These are phyloP conservation scores for Entomophthora muscae DNA, from an alignment of 371 early-diverging fungal genomes.

Conservation along the genomic window DNA sequence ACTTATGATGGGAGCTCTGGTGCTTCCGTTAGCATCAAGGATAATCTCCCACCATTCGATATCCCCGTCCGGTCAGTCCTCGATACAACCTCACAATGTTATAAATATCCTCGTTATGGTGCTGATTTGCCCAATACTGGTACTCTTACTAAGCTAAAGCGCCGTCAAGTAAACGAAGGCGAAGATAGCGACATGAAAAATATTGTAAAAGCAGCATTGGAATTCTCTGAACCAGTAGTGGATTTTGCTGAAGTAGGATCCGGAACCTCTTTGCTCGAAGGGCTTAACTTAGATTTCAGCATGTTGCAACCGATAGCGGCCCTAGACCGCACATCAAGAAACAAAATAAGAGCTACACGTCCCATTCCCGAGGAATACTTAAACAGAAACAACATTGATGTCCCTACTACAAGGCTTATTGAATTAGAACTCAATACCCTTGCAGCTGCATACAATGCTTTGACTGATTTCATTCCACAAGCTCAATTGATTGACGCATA, in stretches of 20 bases:
- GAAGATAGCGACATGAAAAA: neutral
- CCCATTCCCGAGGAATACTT: neutral
- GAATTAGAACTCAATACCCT: neutral
- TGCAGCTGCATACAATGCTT: neutral
- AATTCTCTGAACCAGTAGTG: too few species aligned
- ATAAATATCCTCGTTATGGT: neutral
- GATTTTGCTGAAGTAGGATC: neutral
- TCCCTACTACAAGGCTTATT: neutral
- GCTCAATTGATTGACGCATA: too few species aligned
- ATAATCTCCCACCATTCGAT: constrained; percentile 8
- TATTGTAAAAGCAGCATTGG: too few species aligned
- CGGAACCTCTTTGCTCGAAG: neutral
- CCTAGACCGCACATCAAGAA: neutral
- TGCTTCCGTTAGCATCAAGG: neutral
- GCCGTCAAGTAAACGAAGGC: neutral
- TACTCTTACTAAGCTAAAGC: neutral
- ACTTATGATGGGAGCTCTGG: neutral
- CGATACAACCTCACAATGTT: neutral
- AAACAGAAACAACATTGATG: neutral
- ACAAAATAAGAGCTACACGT: neutral
- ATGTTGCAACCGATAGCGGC: neutral
- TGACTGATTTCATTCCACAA: neutral
- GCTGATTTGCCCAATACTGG: neutral
- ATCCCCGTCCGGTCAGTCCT: constrained; percentile 7
- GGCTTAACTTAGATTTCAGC: neutral